A percentile compares a stretch with the other conserved stretches of the same genome.
phyloP scores from a whole-genome alignment of 768 basidiomycete species.

The Agrocybe praecox region DNA sequence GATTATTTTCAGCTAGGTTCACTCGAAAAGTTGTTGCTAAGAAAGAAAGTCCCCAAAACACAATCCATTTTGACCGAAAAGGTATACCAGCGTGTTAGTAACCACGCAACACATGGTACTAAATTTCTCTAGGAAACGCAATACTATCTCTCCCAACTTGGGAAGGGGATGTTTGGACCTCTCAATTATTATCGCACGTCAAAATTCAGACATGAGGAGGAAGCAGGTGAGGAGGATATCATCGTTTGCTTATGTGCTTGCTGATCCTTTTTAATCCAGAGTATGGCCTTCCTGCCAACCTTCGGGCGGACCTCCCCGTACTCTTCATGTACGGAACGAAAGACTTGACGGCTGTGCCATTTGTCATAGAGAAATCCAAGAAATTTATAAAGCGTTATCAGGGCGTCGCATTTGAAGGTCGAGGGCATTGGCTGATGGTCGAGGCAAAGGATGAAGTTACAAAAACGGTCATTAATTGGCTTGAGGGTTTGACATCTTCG shows the following conservation, averaged over 20 bases:
- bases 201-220: slow-evolving; percentile 66
- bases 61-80: slow-evolving; percentile 28
- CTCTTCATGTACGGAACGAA: slow-evolving; percentile 62
- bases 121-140: slow-evolving; percentile 49
- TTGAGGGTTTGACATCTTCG: slow-evolving; percentile 33
- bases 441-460: slow-evolving; percentile 61
- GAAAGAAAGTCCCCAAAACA: slow-evolving; percentile 10
- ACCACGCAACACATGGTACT: background rate
- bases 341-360: slow-evolving; percentile 50
- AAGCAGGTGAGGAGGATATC: slow-evolving; percentile 36
- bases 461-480: slow-evolving; percentile 47
- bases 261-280: slow-evolving; percentile 28
- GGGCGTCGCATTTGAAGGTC: slow-evolving; percentile 52
- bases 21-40: slow-evolving; percentile 26
- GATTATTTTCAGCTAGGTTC: slow-evolving; percentile 26
- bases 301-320: slow-evolving; percentile 54
- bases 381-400: slow-evolving; percentile 55
- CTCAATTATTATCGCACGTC: slow-evolving; percentile 78
- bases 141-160: slow-evolving; percentile 49
- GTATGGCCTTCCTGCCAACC: slow-evolving; percentile 42
- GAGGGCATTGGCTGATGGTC: slow-evolving; percentile 72
- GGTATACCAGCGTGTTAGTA: slow-evolving; percentile 12
- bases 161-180: slow-evolving; percentile 65
- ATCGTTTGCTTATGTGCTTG: background rate
- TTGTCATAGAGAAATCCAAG: slow-evolving; percentile 41